A percentile compares a stretch with the other conserved stretches of the same genome.
phyloP scores from a whole-genome alignment of 768 basidiomycete species.

The Rhodotorula toruloides region DNA sequence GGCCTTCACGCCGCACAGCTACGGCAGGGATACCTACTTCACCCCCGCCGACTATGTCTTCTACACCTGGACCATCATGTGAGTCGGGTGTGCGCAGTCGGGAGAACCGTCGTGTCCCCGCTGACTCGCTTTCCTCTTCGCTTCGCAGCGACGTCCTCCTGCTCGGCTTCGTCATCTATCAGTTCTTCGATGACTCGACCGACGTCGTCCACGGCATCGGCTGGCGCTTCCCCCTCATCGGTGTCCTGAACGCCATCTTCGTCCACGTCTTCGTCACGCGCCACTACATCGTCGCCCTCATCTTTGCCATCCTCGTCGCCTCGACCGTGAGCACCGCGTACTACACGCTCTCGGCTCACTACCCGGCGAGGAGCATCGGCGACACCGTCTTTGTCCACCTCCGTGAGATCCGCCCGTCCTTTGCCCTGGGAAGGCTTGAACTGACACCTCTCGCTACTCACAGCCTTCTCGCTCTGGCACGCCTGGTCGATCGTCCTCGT shows the following conservation, averaged over 20 bases:
- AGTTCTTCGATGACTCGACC: constrained; percentile 39
- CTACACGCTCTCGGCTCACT: constrained; percentile 84
- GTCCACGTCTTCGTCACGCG: constrained; percentile 53
- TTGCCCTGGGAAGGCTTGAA: too few species aligned
- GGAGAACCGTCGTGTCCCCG: too few species aligned
- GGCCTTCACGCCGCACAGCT: constrained; percentile 49
- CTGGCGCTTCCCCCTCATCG: constrained; percentile 88
- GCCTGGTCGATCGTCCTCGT: constrained; percentile 70
- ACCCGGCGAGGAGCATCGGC: constrained; percentile 58
- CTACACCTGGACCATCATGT: constrained; percentile 60
- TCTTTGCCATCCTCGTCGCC: constrained; percentile 81
- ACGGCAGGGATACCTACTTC: constrained; percentile 79
- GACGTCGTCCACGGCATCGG: constrained; percentile 74
- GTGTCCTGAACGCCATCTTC: constrained; percentile 69
- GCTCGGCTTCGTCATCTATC: constrained; percentile 72
- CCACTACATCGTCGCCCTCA: constrained; percentile 57
- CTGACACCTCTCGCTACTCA: not conserved
- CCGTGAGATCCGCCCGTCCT: too few species aligned
- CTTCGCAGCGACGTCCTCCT: constrained; percentile 63
- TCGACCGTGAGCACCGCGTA: constrained; percentile 57
- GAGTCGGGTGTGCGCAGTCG: not conserved
- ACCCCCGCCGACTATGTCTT: constrained; percentile 93
- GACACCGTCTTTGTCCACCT: constrained; percentile 71
- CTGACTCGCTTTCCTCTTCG: too few species aligned
- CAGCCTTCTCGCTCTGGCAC: constrained; percentile 87